Evolutionary conservation across 2,329 filamentous ascomycete species (phyloP), one percentile per base, ranked within the genome.

Genomic region (Botrytis paeoniae): DNA sequence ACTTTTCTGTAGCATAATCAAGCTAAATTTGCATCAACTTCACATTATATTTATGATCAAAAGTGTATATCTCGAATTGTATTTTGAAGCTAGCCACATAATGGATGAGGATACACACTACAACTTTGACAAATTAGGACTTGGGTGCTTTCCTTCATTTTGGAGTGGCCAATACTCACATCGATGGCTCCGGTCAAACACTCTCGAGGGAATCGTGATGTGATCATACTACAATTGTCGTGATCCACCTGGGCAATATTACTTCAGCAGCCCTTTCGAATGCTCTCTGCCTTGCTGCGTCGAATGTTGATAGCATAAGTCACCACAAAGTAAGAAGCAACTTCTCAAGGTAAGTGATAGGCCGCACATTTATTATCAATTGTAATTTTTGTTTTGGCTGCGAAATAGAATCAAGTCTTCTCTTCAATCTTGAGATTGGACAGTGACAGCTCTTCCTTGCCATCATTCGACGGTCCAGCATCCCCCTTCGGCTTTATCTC

Each of bases 1-100:
- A 75, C 73, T 75, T 77, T 66, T 69, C 69, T 78, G 78, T 79
- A 78, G 76, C 77, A 77, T 78, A 79, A 75, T 77, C 75, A 72
- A 77, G 75, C 62, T 41, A 61, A 64, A 45, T 61, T 70, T 48
- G 48, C 63, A 66, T 25, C 57, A 60, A 41, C 35, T 57, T 69
- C 10, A 25, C 37, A 29, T 39, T 29, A 39, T 8, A 51, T 41
- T 9, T 32, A 16, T 32, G 45, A 22, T 37, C 20, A 29, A 66
- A 39, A 16, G 51, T 29, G 48, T 54, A 29, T 57, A 10, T 41
- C 60, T 63, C 14, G 22, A n/a, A 25, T 12, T 39, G 16, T 32
- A 37, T 37, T 14, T 3, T 54, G 25, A 54, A 57, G 25, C 35
- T 57, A 54, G 35, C 35, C 25, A 68, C 29, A 39, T 29, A 5